A percentile compares a stretch with the other conserved stretches of the same genome.
phyloP scores from a whole-genome alignment of 345 rosid species.

The Camelina neglecta region DNA sequence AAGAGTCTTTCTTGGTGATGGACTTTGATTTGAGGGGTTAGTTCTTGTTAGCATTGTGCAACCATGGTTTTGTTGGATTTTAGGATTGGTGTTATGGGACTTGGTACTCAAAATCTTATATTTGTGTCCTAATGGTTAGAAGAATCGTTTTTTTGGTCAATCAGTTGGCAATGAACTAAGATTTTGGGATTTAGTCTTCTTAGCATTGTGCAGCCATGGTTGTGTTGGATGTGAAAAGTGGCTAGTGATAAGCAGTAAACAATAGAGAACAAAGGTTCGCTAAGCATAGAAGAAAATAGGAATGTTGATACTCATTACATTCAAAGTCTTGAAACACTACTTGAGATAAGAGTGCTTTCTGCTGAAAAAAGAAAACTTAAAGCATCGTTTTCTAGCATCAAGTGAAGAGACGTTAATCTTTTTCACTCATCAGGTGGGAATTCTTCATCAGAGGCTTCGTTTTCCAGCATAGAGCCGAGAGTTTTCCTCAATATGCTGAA shows the following conservation, averaged over 20 bases:
- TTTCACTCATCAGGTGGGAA: conserved; percentile 64
- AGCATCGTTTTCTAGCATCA: background rate
- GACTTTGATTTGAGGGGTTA: background rate
- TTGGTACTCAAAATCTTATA: background rate
- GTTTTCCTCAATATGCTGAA: conserved; percentile 81
- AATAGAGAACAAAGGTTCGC: background rate
- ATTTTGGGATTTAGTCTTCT: background rate
- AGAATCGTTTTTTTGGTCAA: too few species aligned
- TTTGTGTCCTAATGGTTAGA: too few species aligned
- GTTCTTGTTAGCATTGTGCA: background rate
- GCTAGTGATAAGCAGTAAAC: background rate
- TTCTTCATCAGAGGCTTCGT: conserved; percentile 72
- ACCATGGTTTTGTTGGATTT: background rate
- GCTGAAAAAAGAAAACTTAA: background rate
- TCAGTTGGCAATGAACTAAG: background rate
- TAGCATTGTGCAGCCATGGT: conserved; percentile 4
- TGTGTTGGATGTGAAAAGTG: background rate
- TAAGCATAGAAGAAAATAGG: background rate
- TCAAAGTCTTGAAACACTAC: conserved; percentile 19
- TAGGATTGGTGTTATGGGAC: conserved; percentile 44
- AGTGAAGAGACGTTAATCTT: conserved; percentile 2
- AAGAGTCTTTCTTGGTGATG: conserved; percentile 5
- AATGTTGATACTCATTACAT: background rate
- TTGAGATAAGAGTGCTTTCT: background rate
- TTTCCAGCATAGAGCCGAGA: conserved; percentile 65